phyloP scores from a whole-genome alignment of 225 moss, liverwort and hornwort genomes.

The Bryum argenteum region DNA sequence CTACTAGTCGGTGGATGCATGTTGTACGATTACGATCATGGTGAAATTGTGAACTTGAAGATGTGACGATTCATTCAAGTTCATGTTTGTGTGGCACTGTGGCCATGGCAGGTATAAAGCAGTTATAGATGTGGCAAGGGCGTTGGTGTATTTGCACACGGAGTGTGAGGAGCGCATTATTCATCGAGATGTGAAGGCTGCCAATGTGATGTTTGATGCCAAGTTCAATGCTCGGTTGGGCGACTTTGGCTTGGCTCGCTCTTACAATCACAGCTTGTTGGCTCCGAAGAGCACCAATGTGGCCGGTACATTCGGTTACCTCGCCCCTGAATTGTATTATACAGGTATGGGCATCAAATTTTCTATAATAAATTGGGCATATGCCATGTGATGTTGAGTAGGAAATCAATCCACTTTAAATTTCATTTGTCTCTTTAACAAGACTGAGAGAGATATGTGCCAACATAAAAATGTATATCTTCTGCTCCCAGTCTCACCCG shows the following conservation, averaged over 20 bases:
- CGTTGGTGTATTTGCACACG: neutral
- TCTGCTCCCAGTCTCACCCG: too few relatives aligned
- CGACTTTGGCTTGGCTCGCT: neutral
- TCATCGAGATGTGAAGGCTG: neutral
- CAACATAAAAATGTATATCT: too few relatives aligned
- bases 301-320: neutral
- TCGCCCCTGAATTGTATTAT: neutral
- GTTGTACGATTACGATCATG: too few relatives aligned
- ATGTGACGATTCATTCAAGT: neutral
- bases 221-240: neutral
- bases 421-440: too few relatives aligned
- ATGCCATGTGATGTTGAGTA: too few relatives aligned
- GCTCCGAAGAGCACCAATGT: neutral
- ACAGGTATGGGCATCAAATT: neutral
- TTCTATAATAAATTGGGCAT: too few relatives aligned
- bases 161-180: neutral
- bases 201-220: neutral
- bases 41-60: too few relatives aligned
- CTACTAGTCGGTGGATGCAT: too few relatives aligned
- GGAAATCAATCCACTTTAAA: too few relatives aligned
- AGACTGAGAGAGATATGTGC: too few relatives aligned
- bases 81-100: neutral
- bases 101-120: neutral
- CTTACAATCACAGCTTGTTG: neutral
- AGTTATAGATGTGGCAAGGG: neutral